These are phyloP conservation scores for Lyophyllum semitale DNA, from an alignment of 768 basidiomycete species.

Conservation along the genomic window DNA sequence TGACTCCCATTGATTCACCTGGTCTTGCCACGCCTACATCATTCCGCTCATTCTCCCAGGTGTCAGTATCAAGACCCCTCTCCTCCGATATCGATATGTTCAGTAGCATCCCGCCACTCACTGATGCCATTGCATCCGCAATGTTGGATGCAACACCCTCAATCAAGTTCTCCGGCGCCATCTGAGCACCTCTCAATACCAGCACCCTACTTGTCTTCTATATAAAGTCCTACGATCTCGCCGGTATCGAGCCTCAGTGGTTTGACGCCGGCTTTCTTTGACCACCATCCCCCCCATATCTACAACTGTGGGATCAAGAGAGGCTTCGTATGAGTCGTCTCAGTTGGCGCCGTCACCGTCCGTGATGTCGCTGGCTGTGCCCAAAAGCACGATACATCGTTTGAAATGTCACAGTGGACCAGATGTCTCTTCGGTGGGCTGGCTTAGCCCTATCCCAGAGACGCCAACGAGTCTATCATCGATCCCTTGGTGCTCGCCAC, in stretches of 20 bases:
- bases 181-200: conserved; percentile 22
- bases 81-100: conserved; percentile 13
- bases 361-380: conserved; percentile 49
- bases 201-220: conserved; percentile 15
- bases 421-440: conserved; percentile 41
- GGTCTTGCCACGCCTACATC: conserved; percentile 35
- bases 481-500: conserved; percentile 29
- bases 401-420: conserved; percentile 71
- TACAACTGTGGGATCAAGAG: conserved; percentile 56
- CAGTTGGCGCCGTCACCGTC: conserved; percentile 74
- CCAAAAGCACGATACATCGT: conserved; percentile 66
- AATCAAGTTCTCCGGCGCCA: conserved; percentile 23
- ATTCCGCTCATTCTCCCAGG: conserved; percentile 21
- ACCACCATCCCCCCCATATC: conserved; percentile 40
- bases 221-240: conserved; percentile 22
- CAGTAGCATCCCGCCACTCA: conserved; percentile 9
- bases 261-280: conserved; percentile 43
- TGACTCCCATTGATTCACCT: conserved; percentile 24
- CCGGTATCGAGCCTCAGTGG: conserved; percentile 39
- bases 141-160: conserved; percentile 21
- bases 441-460: conserved; percentile 47
- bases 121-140: conserved; percentile 14
- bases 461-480: conserved; percentile 32
- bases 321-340: conserved; percentile 76
- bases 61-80: conserved; percentile 11